These are phyloP conservation scores for Plantago major DNA, from an alignment of 257 asterid species.

Conservation along the genomic window DNA sequence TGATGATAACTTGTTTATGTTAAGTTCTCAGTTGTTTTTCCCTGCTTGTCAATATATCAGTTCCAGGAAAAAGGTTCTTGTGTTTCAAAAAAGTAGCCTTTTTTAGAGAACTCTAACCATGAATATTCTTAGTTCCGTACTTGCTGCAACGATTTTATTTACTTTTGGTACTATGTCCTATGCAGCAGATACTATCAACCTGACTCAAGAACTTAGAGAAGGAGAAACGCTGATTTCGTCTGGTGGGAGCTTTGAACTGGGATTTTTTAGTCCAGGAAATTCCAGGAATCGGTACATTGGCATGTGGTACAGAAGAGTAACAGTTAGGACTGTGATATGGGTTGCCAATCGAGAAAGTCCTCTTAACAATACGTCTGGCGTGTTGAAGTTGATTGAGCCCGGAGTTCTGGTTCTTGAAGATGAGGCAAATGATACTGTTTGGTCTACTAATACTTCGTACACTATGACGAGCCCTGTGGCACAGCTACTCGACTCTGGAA, in stretches of 20 bases:
- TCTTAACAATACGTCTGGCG: conserved; percentile 16
- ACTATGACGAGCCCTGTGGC: conserved; percentile 24
- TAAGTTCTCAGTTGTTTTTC: too few relatives aligned
- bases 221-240: conserved; percentile 39
- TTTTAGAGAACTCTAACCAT: neutral
- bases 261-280: conserved; percentile 38
- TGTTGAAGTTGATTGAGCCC: conserved; percentile 21
- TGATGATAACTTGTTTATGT: too few relatives aligned
- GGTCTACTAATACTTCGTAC: conserved; percentile 34
- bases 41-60: too few relatives aligned
- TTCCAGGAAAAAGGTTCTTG: neutral
- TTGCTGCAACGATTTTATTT: neutral
- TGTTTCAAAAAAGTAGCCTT: neutral
- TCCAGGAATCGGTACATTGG: conserved; percentile 35
- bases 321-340: conserved; percentile 31
- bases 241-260: conserved; percentile 35
- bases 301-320: conserved; percentile 37
- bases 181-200: conserved; percentile 21
- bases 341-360: conserved; percentile 39
- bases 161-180: neutral
- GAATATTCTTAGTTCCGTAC: neutral
- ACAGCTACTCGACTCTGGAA: conserved; percentile 35
- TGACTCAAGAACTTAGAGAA: conserved; percentile 17
- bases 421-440: conserved; percentile 16
- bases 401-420: conserved; percentile 31